Conservation (phyloP, 1,284 basidiomycete genomes). For the Phenoliferia sp. region DNA sequence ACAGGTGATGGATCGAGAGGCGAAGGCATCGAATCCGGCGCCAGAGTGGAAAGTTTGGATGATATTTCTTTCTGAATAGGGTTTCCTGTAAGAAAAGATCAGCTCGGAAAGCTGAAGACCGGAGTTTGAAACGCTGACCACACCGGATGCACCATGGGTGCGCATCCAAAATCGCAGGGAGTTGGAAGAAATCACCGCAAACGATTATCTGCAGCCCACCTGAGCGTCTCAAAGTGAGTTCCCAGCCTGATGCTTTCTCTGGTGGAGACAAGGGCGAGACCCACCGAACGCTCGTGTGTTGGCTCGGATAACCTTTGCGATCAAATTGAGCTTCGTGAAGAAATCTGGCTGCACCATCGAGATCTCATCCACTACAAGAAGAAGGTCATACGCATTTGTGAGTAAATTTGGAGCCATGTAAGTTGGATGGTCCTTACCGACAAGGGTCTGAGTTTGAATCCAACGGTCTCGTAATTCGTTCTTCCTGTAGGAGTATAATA, state of each 20-base stretch:
- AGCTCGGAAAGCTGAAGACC: not conserved
- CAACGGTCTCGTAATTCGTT: conserved; percentile 11
- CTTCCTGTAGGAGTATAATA: not conserved
- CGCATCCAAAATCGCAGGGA: conserved; percentile 20
- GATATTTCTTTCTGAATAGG: too few relatives aligned
- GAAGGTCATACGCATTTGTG: not conserved
- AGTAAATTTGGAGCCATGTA: not conserved
- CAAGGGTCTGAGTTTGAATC: not conserved
- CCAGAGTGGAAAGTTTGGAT: too few relatives aligned
- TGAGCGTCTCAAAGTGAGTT: not conserved
- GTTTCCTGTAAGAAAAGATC: not conserved
- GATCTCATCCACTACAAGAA: conserved; percentile 24
- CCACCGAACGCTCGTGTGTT: conserved; percentile 19
- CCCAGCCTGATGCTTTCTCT: not conserved
- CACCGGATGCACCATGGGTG: conserved; percentile 18
- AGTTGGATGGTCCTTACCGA: not conserved
- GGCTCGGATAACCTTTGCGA: conserved; percentile 26
- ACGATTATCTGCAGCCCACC: conserved; percentile 29
- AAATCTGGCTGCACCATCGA: conserved; percentile 25
- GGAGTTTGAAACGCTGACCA: not conserved
- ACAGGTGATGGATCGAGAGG: too few relatives aligned
- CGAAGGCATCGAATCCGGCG: too few relatives aligned
- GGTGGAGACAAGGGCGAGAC: not conserved
- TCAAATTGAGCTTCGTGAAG: conserved; percentile 22
- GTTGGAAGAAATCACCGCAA: conserved; percentile 31